Evolutionary conservation across 208 protist species (phyloP), one percentile per base, ranked within the genome.

Genomic region (Trypanosoma theileri): DNA sequence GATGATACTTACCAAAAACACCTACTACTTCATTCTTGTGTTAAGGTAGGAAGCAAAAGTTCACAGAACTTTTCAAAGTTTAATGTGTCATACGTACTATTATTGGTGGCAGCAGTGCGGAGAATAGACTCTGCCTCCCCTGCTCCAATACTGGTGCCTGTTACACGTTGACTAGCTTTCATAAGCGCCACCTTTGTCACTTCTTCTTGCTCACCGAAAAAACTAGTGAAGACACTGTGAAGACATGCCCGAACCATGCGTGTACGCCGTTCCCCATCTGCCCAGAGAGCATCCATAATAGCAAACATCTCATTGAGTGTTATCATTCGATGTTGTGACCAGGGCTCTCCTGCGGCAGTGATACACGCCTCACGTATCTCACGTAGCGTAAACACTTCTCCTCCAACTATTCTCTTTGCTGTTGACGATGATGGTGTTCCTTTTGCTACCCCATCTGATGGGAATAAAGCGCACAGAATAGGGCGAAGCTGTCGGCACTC

Each of bases 401-500:
- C n/a, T 14, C 22, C 13, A 56, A 3, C 41, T 9, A 55, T 62
- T 16, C 16, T 13, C 16, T n/a, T 21, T 3, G 3, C n/a, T n/a
- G n/a, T n/a, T n/a, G n/a, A n/a, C n/a, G n/a, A n/a, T n/a, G n/a
- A n/a, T n/a, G n/a, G 6, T 35, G 28, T 6, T 35, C 42, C 22
- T 10, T 7, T 46, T 17, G 4, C 21, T 19, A 2, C 40, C 9
- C 42, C 14, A 40, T 45, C 44, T 9, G 53, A 14, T 0, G 84
- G 77, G 53, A 93, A 90, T 14, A 93, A 59, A 17, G 84, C 77
- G 11, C 73, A 54, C 3, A 93, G 69, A 16, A 93, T 78, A 10
- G 87, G 70, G 0, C 64, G 41, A 11, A 93, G 54, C 11, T 84
- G 81, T 2, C 55, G 35, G 35, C 72, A 70, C 24, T 55, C 67